Evolutionary conservation across 73 alveolate species (phyloP).

Genomic region (Uronychia setigera): DNA sequence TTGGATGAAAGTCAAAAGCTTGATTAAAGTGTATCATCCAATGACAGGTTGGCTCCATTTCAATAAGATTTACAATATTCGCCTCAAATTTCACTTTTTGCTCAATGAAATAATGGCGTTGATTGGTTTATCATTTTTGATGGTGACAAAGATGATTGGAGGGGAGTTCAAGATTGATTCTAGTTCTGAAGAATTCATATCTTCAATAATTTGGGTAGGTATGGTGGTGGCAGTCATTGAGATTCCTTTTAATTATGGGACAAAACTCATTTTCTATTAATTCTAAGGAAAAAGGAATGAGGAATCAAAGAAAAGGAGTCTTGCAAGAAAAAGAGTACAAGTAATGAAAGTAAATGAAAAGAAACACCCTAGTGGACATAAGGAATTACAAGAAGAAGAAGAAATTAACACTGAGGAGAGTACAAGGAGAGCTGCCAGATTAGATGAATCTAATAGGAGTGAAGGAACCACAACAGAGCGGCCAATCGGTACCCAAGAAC

Average conservation of each 20-base stretch:
- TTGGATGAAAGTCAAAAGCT: neutral
- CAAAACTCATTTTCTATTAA: neutral
- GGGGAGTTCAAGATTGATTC: neutral
- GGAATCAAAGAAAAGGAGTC: too few species aligned
- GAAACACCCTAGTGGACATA: neutral
- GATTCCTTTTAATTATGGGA: neutral
- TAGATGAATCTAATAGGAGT: too few species aligned
- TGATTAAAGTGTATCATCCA: neutral
- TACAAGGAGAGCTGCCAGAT: too few species aligned
- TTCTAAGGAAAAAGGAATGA: neutral
- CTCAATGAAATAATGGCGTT: neutral
- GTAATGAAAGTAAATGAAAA: neutral
- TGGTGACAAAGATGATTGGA: neutral
- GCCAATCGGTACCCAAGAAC: too few species aligned
- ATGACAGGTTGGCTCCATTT: neutral
- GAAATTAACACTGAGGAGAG: too few species aligned
- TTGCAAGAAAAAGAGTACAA: neutral
- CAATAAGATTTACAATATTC: neutral
- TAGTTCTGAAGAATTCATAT: neutral
- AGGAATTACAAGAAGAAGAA: neutral
- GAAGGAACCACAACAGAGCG: too few species aligned
- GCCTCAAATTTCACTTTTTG: neutral
- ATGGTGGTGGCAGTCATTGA: neutral
- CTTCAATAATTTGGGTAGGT: neutral
- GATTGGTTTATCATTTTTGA: neutral